A percentile compares a stretch with the other conserved stretches of the same genome.
These are phyloP conservation scores for Coemansia sp. DNA, from an alignment of 192 early-diverging fungal species.

Conservation along the genomic window DNA sequence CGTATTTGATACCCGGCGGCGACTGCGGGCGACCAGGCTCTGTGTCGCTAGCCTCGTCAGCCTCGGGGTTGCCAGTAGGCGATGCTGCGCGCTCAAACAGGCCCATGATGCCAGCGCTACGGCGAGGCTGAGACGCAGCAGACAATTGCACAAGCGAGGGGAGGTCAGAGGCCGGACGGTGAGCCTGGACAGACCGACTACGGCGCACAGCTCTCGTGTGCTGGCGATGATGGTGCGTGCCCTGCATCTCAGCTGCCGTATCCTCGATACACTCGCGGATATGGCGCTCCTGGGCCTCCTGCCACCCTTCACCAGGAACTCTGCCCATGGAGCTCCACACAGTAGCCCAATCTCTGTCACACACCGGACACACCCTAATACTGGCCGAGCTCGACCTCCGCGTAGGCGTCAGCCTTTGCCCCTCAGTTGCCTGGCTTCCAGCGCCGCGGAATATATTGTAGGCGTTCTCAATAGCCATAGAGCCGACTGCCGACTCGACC, in stretches of 20 bases:
- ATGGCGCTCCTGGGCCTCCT: conserved; percentile 55
- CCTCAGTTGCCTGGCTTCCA: background rate
- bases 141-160: background rate
- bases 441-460: conserved; percentile 34
- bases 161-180: background rate
- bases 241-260: conserved; percentile 48
- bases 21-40: conserved; percentile 24
- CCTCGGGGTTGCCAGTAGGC: background rate
- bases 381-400: conserved; percentile 36
- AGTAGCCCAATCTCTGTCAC: conserved; percentile 38
- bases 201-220: conserved; percentile 5
- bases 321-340: conserved; percentile 40
- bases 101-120: conserved; percentile 26
- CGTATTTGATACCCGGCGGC: conserved; percentile 41
- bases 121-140: conserved; percentile 14
- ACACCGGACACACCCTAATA: conserved; percentile 44
- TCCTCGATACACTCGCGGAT: conserved; percentile 44
- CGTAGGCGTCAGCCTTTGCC: background rate
- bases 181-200: conserved; percentile 20
- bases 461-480: conserved; percentile 31
- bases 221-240: conserved; percentile 8
- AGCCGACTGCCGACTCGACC: conserved; percentile 15
- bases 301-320: conserved; percentile 51
- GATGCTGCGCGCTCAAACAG: conserved; percentile 32
- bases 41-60: background rate